Evolutionary conservation across 306 rosid genomes (phyloP).

Genomic region (Senna tora): DNA sequence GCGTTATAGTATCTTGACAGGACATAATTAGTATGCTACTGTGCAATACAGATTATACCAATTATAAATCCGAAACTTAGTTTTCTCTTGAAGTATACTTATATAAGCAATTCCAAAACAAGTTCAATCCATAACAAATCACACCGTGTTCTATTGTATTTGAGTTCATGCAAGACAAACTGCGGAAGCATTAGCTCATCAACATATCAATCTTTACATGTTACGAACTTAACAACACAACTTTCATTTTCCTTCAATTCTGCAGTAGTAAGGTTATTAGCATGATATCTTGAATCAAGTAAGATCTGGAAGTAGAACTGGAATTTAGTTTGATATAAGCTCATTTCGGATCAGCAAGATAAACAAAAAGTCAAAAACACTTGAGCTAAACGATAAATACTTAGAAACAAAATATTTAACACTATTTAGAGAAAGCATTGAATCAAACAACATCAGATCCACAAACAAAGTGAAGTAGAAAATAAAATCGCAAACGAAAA

Average conservation of each 20-base stretch:
- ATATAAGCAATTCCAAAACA: background rate
- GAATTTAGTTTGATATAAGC: background rate
- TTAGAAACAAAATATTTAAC: background rate
- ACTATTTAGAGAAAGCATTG: background rate
- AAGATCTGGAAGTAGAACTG: constrained; percentile 4
- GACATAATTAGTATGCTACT: background rate
- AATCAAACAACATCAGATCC: constrained; percentile 21
- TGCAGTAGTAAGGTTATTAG: background rate
- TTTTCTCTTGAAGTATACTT: constrained; percentile 13
- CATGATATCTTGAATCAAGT: background rate
- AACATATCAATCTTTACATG: background rate
- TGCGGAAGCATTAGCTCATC: background rate
- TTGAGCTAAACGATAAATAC: background rate
- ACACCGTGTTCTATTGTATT: background rate
- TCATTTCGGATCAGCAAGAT: background rate
- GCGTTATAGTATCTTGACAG: background rate
- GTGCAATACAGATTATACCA: constrained; percentile 22
- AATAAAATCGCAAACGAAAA: background rate
- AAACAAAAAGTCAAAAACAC: background rate
- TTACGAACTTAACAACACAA: background rate
- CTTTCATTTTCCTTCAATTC: background rate
- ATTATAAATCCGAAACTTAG: constrained; percentile 7
- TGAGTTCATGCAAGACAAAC: constrained; percentile 30
- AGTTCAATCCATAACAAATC: background rate
- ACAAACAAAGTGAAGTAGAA: background rate